These are phyloP conservation scores for Xylaria longipes DNA, from an alignment of 495 filamentous ascomycete genomes.

Conservation along the genomic window DNA sequence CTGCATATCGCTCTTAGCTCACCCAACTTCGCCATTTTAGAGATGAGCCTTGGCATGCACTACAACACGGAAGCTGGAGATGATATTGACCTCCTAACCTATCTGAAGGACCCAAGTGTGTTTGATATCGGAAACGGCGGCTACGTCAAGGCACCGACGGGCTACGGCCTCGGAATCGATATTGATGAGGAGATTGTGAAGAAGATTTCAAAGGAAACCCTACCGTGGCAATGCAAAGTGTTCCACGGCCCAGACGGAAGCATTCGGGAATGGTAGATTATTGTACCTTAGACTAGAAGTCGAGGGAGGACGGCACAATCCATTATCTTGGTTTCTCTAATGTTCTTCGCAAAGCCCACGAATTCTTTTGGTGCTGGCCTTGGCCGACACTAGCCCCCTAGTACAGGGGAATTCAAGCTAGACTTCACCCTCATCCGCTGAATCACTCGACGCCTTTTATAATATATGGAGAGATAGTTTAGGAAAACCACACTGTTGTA, in stretches of 20 bases:
- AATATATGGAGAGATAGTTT: not conserved
- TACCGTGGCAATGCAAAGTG: constrained; percentile 71
- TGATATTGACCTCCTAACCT: constrained; percentile 66
- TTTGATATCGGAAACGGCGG: constrained; percentile 66
- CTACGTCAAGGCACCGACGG: constrained; percentile 66
- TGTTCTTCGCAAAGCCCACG: not conserved
- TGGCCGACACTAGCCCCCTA: not conserved
- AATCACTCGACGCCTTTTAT: not conserved
- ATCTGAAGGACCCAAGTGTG: constrained; percentile 65
- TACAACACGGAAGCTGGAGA: constrained; percentile 70
- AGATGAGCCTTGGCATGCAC: constrained; percentile 81
- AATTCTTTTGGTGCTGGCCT: not conserved
- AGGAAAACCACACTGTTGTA: not conserved
- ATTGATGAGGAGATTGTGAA: constrained; percentile 69
- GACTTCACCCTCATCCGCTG: not conserved
- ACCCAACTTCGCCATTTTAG: constrained; percentile 76
- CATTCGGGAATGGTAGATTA: constrained; percentile 29
- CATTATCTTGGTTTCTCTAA: not conserved
- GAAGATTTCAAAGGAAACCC: constrained; percentile 40
- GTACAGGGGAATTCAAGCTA: not conserved
- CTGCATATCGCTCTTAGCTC: constrained; percentile 70
- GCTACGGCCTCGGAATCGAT: constrained; percentile 74
- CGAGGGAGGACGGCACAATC: too few relatives aligned
- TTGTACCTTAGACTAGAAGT: not conserved
- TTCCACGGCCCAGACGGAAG: constrained; percentile 32